Evolutionary conservation across 1,139 yeast genomes (phyloP), one percentile per base, ranked within the genome.

Genomic region (Keqinozyma sinolaborantium): DNA sequence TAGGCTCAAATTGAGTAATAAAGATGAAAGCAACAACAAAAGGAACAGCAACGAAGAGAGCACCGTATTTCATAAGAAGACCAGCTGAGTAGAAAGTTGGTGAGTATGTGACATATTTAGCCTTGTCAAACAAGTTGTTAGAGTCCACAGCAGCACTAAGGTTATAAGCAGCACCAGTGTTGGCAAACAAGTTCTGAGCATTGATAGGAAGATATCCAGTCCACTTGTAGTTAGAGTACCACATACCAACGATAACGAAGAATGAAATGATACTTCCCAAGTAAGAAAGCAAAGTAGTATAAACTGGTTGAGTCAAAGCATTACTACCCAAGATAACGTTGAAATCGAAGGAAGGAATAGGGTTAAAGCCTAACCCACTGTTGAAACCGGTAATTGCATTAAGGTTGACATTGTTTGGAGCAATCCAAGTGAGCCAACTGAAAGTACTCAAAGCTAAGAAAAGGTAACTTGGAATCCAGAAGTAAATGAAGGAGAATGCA

Each of bases 291-390:
- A 53, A 44, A 15, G 58, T 56, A 3, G 78, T 58, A 46, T 58
- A 74, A 38, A 70, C 72, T 14, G 79, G 79, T 11, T 59, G 40
- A 13, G 55, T 41, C 36, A 70, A 47, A 15, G 66, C 57, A 19
- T 34, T 35, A 11, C 40, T 41, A 16, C 7, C 44, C 29, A 41
- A 35, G 29, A 54, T 39, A 20, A 50, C 33, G 39, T 66, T 67
- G 75, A 77, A 73, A 43, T 70, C 79, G 41, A 75, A 69, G 38
- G 73, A 41, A 1, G 77, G 51, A 32, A 70, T 44, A 11, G 83
- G 83, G 45, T 77, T 75, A 28, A 76, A 39, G 3, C 82, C 82
- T 9, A 77, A 46, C 16, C 83, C 83, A 23, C 48, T 38, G n/a
- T 46, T 42, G 2, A 66, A 50, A 7, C 85, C 86, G 4, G 80